Conservation (phyloP, 2,329 filamentous ascomycete species). For the Fusarium abutilonis region DNA sequence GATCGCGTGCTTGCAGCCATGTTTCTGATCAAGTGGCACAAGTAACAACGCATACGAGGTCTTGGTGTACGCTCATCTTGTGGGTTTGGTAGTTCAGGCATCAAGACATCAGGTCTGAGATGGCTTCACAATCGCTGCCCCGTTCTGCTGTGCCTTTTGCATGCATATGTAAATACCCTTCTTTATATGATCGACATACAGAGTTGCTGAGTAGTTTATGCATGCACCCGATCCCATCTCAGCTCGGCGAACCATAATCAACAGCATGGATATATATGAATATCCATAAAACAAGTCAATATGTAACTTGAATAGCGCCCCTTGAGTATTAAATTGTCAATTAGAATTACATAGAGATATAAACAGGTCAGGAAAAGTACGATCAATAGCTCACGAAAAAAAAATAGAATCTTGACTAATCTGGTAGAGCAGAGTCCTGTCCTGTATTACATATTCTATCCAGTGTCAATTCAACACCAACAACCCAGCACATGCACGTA, state of each 20-base stretch:
- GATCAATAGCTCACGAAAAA: not conserved
- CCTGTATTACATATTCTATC: constrained; percentile 9
- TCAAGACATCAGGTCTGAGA: constrained; percentile 32
- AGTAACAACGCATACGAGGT: constrained; percentile 40
- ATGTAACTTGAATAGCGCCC: no score
- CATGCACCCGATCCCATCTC: not conserved
- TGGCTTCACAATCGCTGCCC: constrained; percentile 19
- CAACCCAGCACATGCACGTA: constrained; percentile 38
- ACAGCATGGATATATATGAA: not conserved
- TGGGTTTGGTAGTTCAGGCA: constrained; percentile 36
- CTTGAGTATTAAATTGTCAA: no score
- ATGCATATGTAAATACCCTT: not conserved
- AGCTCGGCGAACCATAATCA: not conserved
- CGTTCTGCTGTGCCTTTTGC: constrained; percentile 17
- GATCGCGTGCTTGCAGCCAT: constrained; percentile 47
- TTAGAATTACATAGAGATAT: no score
- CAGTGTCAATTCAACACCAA: constrained; percentile 6
- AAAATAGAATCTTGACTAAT: not conserved
- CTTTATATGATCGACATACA: not conserved
- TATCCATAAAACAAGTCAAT: not conserved
- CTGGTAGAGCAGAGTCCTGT: not conserved
- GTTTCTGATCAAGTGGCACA: constrained; percentile 47
- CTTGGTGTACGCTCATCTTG: constrained; percentile 24
- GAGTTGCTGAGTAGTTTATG: not conserved
- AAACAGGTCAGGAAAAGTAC: not conserved